Base-by-base conservation (phyloP, 257 asterid species). In the Petunia axillaris region DNA sequence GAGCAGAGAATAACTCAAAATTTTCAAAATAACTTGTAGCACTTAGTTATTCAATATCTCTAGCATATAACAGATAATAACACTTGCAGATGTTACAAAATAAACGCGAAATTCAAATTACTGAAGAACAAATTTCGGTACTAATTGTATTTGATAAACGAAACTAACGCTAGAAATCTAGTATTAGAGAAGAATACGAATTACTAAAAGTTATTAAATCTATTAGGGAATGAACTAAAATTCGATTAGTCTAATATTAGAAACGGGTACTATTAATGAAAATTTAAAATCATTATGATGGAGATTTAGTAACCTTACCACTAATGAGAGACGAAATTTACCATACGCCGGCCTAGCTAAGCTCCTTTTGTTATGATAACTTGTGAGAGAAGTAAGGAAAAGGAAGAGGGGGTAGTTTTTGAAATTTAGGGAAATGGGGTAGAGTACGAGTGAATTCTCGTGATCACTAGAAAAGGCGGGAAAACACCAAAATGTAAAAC, bases 381-480 rank as follows among this genome's bases (percentile, higher is more conserved):
- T 11, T 68, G 1, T 70, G 41, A 46, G 76, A 25, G 46, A 53
- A 68, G 4, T 6, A 59, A 35, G 25, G 25, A 25, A 25, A 25
- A 25, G 25, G 25, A 25, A 25, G 25, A 25, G 25, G 25, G 25
- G 25, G 25, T 9, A 16, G 58, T 25, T 48, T 70, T 25, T 73
- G 43, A 35, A 50, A 11, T 73, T 71, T 73, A 13, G 78, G 78
- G 78, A 50, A 50, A 73, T 73, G 14, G 14, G 36, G 62, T 73
- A 73, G 43, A 1, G 43, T 4, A 48, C 77, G 60, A 25, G 77
- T 35, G 60, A 48, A 48, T 73, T 73, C 13, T 60, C 62, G 62
- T 73, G 77, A 71, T 71, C 77, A 48, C 25, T 15, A 1, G 11
- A 48, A 71, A 57, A 73, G 62, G 78, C 78, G 78, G 78, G 78